phyloP scores from a whole-genome alignment of 495 filamentous ascomycete species.

The Talaromyces borbonicus region DNA sequence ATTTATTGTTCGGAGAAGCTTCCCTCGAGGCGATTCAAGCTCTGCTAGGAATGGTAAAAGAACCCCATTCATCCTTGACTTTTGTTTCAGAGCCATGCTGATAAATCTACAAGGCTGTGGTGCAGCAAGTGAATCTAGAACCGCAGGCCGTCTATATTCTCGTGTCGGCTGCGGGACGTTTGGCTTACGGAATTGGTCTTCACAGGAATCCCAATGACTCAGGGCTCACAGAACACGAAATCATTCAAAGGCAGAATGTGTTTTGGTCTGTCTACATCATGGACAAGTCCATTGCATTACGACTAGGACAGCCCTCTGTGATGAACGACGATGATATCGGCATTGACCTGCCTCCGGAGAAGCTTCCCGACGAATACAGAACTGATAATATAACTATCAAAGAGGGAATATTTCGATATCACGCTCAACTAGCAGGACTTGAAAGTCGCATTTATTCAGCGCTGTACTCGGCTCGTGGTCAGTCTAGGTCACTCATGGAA shows the following conservation, averaged over 20 bases:
- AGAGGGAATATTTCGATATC: background rate
- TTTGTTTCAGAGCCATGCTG: background rate
- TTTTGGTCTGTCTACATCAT: slow-evolving; percentile 8
- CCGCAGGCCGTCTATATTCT: background rate
- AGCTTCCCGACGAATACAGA: background rate
- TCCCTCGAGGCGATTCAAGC: background rate
- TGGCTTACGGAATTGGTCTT: background rate
- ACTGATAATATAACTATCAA: background rate
- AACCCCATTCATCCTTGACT: background rate
- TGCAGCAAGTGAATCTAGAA: background rate
- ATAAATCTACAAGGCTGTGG: background rate
- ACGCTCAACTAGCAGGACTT: background rate
- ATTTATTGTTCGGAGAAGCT: background rate
- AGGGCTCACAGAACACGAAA: background rate
- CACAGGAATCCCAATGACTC: background rate
- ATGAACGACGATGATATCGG: background rate
- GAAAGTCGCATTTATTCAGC: background rate
- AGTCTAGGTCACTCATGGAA: background rate
- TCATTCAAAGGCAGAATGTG: background rate
- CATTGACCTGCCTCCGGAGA: background rate
- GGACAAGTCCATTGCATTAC: slow-evolving; percentile 6
- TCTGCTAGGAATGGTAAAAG: background rate
- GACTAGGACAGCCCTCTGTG: slow-evolving; percentile 1
- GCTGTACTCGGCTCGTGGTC: background rate
- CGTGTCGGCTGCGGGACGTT: background rate